A percentile compares a stretch with the other conserved stretches of the same genome.
Conservation (phyloP, 1,284 basidiomycete species). For the Polyporus tsugae region DNA sequence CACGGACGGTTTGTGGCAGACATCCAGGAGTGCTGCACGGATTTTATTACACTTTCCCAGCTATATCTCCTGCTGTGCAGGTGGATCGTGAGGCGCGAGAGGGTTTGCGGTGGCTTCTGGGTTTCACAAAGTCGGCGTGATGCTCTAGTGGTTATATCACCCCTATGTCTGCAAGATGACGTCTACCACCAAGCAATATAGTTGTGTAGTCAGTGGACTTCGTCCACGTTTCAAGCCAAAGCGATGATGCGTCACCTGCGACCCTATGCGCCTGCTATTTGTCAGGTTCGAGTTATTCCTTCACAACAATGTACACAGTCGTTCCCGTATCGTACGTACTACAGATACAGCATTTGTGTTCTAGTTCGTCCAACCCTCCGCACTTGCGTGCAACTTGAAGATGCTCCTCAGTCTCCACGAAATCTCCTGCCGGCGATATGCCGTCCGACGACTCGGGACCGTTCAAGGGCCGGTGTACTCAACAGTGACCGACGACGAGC, state of each 20-base stretch:
- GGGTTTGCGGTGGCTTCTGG: conserved; percentile 19
- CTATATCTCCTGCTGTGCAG: neutral
- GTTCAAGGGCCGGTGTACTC: conserved; percentile 32
- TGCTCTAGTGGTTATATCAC: neutral
- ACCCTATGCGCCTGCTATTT: neutral
- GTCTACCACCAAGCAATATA: neutral
- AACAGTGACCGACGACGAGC: conserved; percentile 38
- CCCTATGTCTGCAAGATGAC: neutral
- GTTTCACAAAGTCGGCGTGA: conserved; percentile 1
- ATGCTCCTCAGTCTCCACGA: neutral
- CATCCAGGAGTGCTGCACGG: conserved; percentile 23
- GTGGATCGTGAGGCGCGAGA: conserved; percentile 8
- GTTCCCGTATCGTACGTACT: neutral
- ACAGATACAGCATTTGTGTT: neutral
- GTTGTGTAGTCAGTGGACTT: too few relatives aligned
- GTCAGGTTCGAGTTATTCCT: neutral
- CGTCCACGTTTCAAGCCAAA: too few relatives aligned
- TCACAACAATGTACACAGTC: neutral
- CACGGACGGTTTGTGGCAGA: conserved; percentile 3
- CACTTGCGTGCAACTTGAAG: neutral
- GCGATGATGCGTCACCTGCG: neutral
- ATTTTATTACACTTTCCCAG: conserved; percentile 17
- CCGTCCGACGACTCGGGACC: neutral
- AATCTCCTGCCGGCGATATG: neutral
- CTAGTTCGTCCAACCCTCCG: neutral